A percentile compares a stretch with the other conserved stretches of the same genome.
Evolutionary conservation across 495 filamentous ascomycete species (phyloP).

Genomic region (Thermothielavioides terrestris): DNA sequence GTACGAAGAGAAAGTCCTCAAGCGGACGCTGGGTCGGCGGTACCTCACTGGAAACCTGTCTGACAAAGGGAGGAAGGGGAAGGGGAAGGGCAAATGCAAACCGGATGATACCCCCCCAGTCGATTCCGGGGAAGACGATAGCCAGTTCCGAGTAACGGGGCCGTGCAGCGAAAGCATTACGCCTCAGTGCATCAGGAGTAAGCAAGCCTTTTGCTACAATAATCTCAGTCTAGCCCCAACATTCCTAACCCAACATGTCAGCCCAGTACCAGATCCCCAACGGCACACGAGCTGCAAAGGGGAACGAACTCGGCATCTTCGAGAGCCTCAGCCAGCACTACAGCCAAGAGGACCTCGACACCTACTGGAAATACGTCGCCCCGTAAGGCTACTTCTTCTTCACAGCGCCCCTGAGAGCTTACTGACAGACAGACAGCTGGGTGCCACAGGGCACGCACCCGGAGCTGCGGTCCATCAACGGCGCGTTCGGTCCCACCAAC

Average conservation of each 20-base stretch:
- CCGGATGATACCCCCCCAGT: background rate
- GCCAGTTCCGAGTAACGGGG: constrained; percentile 12
- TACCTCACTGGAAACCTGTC: background rate
- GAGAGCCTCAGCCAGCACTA: constrained; percentile 29
- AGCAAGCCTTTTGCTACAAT: constrained; percentile 1
- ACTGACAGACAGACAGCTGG: constrained; percentile 13
- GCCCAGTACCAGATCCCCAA: constrained; percentile 28
- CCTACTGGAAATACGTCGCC: constrained; percentile 48
- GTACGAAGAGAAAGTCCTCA: constrained; percentile 8
- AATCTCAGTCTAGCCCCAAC: too few species aligned
- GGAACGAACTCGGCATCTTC: constrained; percentile 31
- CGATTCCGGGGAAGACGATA: constrained; percentile 11
- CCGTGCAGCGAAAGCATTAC: constrained; percentile 22
- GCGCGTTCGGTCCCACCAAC: constrained; percentile 28
- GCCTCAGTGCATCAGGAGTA: constrained; percentile 28
- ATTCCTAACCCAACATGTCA: too few species aligned
- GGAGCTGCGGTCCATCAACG: constrained; percentile 31
- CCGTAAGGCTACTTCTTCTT: constrained; percentile 8
- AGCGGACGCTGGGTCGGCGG: constrained; percentile 2
- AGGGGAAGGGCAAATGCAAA: constrained; percentile 10
- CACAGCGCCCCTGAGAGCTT: too few species aligned
- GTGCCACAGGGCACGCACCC: constrained; percentile 30
- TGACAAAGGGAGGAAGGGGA: background rate
- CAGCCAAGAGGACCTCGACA: constrained; percentile 48
- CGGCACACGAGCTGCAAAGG: constrained; percentile 18